These are phyloP conservation scores for Striga hermonthica DNA, from an alignment of 305 asterid species.

Conservation along the genomic window DNA sequence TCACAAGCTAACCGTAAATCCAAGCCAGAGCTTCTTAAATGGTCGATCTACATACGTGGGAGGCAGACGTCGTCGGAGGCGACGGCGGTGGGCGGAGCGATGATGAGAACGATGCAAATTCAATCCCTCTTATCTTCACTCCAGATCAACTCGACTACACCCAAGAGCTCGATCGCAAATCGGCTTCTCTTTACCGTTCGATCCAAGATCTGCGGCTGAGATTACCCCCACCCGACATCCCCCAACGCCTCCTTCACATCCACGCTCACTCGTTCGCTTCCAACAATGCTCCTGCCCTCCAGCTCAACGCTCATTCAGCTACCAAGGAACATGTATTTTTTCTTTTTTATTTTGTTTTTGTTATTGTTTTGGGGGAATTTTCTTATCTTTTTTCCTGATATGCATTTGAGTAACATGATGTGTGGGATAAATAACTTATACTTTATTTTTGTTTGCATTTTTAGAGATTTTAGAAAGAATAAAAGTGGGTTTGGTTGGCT, in stretches of 20 bases:
- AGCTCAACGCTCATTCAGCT: conserved; percentile 84
- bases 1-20: too few relatives aligned
- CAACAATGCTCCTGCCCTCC: conserved; percentile 78
- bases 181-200: conserved; percentile 71
- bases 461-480: too few relatives aligned
- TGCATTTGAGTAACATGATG: not conserved
- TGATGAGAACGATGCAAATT: conserved; percentile 53
- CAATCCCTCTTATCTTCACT: conserved; percentile 75
- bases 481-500: too few relatives aligned
- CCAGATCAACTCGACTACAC: conserved; percentile 70
- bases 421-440: not conserved
- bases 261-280: conserved; percentile 97
- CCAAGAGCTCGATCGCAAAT: conserved; percentile 58
- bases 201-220: conserved; percentile 91
- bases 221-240: conserved; percentile 91
- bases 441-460: not conserved
- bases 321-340: conserved; percentile 79
- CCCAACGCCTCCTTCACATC: conserved; percentile 88
- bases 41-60: conserved; percentile 98
- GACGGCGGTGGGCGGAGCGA: conserved; percentile 52
- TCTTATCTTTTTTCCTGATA: not conserved
- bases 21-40: conserved; percentile 33
- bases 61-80: conserved; percentile 93
- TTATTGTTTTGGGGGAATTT: not conserved
- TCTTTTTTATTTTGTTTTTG: not conserved